These are phyloP conservation scores for Thuja plicata DNA, from an alignment of 83 land plant species.

Conservation along the genomic window DNA sequence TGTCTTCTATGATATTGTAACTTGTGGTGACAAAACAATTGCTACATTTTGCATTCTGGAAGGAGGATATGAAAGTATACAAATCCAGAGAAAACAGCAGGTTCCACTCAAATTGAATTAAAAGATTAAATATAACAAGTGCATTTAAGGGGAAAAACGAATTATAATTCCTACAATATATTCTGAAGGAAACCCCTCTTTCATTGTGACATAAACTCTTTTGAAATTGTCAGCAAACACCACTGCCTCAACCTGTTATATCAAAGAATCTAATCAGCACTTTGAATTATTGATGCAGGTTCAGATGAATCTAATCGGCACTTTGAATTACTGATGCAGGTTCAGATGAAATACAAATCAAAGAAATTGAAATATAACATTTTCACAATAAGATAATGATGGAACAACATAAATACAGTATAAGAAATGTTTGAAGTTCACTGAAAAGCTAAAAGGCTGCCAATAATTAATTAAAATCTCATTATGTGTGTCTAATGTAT, in stretches of 20 bases:
- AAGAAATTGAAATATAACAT: background rate
- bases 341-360: background rate
- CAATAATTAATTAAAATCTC: background rate
- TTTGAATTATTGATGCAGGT: background rate
- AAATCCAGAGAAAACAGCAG: background rate
- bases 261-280: background rate
- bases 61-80: background rate
- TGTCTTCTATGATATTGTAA: background rate
- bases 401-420: background rate
- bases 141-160: background rate
- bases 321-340: background rate
- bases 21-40: background rate
- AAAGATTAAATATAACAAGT: background rate
- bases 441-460: background rate
- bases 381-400: background rate
- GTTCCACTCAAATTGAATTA: background rate
- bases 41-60: background rate
- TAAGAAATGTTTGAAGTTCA: background rate
- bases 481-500: background rate
- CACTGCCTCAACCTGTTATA: conserved; percentile 81
- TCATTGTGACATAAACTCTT: conserved; percentile 86
- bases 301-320: background rate
- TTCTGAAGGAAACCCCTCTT: conserved; percentile 96
- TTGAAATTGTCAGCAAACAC: conserved; percentile 79
- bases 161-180: conserved; percentile 62